Percentiles rank a stretch among this genome's conserved stretches.
phyloP scores from a whole-genome alignment of 345 rosid genomes.

The Aquilaria malaccensis region DNA sequence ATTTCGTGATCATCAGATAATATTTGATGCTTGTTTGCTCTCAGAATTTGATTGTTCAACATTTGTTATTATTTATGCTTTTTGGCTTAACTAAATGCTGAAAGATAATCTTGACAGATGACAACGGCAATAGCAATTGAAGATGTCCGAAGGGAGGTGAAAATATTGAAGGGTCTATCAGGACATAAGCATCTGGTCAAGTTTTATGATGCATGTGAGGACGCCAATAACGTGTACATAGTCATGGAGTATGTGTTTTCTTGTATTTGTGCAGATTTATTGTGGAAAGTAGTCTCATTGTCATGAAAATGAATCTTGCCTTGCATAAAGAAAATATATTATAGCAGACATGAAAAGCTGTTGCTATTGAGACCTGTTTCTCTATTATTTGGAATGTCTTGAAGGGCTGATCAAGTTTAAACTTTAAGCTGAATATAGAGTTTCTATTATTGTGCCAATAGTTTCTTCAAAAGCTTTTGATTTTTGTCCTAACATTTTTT shows the following conservation, averaged over 20 bases:
- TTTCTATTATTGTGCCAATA: too few relatives aligned
- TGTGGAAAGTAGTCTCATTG: not conserved
- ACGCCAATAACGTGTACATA: constrained; percentile 66
- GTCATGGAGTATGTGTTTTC: constrained; percentile 71
- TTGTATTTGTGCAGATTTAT: constrained; percentile 17
- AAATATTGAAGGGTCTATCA: constrained; percentile 52
- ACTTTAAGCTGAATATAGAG: too few relatives aligned
- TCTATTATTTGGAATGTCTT: not conserved
- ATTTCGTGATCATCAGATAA: too few relatives aligned
- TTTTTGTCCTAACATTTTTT: constrained; percentile 2
- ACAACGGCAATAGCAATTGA: constrained; percentile 75
- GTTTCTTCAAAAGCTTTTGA: not conserved
- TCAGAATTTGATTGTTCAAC: too few relatives aligned
- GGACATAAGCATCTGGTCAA: constrained; percentile 64
- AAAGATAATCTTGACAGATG: constrained; percentile 43
- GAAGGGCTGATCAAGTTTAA: too few relatives aligned
- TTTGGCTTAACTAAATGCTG: not conserved
- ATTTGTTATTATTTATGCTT: too few relatives aligned
- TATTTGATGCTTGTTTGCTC: too few relatives aligned
- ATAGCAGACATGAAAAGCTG: too few relatives aligned
- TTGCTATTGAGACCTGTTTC: not conserved
- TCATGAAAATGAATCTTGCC: not conserved
- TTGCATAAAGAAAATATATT: too few relatives aligned
- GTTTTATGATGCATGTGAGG: constrained; percentile 68
- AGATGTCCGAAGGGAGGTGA: constrained; percentile 84